phyloP scores from a whole-genome alignment of 768 basidiomycete genomes.

The Dendrothele bispora region DNA sequence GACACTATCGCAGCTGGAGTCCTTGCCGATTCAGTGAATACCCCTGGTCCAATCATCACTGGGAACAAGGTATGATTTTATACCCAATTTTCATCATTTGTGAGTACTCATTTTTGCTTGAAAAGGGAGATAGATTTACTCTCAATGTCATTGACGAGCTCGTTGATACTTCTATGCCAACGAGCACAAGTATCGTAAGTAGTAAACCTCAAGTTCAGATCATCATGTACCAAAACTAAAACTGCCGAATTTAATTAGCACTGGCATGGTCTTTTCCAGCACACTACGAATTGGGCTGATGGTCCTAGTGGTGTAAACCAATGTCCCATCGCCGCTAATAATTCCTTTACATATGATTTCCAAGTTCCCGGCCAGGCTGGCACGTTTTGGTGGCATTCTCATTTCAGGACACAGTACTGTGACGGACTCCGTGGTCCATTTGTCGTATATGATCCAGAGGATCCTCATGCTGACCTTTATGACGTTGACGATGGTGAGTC shows the following conservation, averaged over 20 bases:
- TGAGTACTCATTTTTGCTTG: background rate
- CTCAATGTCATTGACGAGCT: conserved; percentile 50
- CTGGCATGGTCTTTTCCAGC: conserved; percentile 8
- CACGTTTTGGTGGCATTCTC: conserved; percentile 17
- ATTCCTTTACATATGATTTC: conserved; percentile 35
- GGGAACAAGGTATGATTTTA: background rate
- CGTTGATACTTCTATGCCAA: conserved; percentile 48
- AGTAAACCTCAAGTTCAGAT: background rate
- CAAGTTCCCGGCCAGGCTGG: conserved; percentile 31
- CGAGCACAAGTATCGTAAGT: conserved; percentile 50
- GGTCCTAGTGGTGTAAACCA: conserved; percentile 24
- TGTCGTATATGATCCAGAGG: conserved; percentile 33
- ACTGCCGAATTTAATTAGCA: background rate
- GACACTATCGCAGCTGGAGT: conserved; percentile 2
- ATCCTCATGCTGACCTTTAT: conserved; percentile 8
- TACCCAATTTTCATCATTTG: background rate
- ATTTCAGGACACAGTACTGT: too few species aligned
- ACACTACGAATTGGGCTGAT: conserved; percentile 26
- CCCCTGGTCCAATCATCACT: background rate
- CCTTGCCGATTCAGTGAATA: background rate
- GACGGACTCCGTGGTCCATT: conserved; percentile 40
- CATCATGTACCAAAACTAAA: background rate
- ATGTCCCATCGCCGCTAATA: conserved; percentile 33
- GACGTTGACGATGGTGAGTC: conserved; percentile 31
- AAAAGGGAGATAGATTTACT: conserved; percentile 43